Conservation (phyloP, 2,329 filamentous ascomycete species). For the Cladosporium sp. region DNA sequence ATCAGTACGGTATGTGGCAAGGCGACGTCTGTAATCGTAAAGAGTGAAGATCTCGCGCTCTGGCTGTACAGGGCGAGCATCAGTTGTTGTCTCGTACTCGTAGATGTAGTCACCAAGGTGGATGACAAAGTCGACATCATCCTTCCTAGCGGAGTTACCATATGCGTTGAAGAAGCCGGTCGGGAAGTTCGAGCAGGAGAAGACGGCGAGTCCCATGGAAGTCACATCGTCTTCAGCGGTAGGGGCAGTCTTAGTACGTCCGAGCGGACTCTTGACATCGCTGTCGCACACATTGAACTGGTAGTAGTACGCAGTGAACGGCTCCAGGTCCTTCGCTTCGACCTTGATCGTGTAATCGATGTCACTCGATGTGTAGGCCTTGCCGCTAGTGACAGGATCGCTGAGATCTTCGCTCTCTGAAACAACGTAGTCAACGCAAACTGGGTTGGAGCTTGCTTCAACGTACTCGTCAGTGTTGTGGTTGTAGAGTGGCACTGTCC, state of each 20-base stretch:
- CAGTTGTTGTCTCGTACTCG: conserved; percentile 36
- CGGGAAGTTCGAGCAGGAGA: conserved; percentile 26
- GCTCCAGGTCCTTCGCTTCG: conserved; percentile 20
- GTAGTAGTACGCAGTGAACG: conserved; percentile 27
- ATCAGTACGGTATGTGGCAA: conserved; percentile 39
- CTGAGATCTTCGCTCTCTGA: conserved; percentile 17
- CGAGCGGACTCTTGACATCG: conserved; percentile 20
- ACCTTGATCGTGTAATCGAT: conserved; percentile 29
- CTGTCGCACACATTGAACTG: conserved; percentile 24
- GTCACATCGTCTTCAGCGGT: conserved; percentile 20
- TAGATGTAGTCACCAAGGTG: conserved; percentile 43
- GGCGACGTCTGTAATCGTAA: conserved; percentile 43
- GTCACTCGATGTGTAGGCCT: conserved; percentile 25
- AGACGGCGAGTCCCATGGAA: conserved; percentile 24
- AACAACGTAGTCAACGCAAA: conserved; percentile 22
- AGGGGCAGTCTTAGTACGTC: conserved; percentile 27
- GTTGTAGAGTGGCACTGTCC: conserved; percentile 23
- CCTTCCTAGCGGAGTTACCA: conserved; percentile 24
- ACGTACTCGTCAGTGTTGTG: conserved; percentile 26
- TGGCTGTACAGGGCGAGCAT: conserved; percentile 27
- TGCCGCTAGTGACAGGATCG: conserved; percentile 17
- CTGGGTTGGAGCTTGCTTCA: conserved; percentile 18
- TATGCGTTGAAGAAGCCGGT: conserved; percentile 26
- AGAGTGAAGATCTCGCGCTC: conserved; percentile 37
- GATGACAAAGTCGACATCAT: conserved; percentile 39